Evolutionary conservation across 2,329 filamentous ascomycete species (phyloP).

Genomic region (Microcyclosporella mali): DNA sequence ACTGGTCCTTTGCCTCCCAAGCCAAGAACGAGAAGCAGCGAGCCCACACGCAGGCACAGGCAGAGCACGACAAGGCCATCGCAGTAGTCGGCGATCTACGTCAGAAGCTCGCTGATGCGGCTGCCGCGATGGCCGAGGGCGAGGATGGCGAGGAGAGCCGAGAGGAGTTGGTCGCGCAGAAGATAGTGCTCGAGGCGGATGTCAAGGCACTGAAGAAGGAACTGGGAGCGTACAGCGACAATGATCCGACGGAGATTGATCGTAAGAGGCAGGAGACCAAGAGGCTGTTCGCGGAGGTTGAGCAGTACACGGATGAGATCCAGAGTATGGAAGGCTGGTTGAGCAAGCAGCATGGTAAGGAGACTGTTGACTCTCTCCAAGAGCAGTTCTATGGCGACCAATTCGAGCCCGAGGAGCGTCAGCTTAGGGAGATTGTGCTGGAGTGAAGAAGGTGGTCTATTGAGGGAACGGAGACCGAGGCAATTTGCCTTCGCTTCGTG

Average conservation of each 20-base stretch:
- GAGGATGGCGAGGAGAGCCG: slow-evolving; percentile 31
- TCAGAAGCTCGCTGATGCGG: slow-evolving; percentile 35
- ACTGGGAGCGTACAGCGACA: slow-evolving; percentile 41
- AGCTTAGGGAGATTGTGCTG: slow-evolving; percentile 4
- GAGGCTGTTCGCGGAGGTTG: slow-evolving; percentile 28
- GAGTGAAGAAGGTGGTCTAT: too few species aligned
- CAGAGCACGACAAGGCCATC: slow-evolving; percentile 35
- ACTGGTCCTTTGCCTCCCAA: slow-evolving; percentile 60
- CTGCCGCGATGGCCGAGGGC: slow-evolving; percentile 35
- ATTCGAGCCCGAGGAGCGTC: slow-evolving; percentile 46
- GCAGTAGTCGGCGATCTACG: slow-evolving; percentile 35
- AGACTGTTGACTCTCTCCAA: slow-evolving; percentile 39
- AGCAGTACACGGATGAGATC: slow-evolving; percentile 41
- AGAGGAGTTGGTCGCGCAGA: slow-evolving; percentile 34
- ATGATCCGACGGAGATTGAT: slow-evolving; percentile 42
- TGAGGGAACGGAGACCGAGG: too few species aligned
- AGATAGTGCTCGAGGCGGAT: slow-evolving; percentile 33
- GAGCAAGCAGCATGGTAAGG: slow-evolving; percentile 35
- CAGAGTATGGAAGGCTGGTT: slow-evolving; percentile 43
- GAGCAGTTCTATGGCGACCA: slow-evolving; percentile 48
- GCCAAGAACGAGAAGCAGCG: slow-evolving; percentile 45
- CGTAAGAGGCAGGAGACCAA: slow-evolving; percentile 33
- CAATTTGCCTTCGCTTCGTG: too few species aligned
- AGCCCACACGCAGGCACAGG: slow-evolving; percentile 33
- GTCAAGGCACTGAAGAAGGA: slow-evolving; percentile 36